phyloP scores from a whole-genome alignment of 495 filamentous ascomycete genomes.

The Apodospora peruviana region DNA sequence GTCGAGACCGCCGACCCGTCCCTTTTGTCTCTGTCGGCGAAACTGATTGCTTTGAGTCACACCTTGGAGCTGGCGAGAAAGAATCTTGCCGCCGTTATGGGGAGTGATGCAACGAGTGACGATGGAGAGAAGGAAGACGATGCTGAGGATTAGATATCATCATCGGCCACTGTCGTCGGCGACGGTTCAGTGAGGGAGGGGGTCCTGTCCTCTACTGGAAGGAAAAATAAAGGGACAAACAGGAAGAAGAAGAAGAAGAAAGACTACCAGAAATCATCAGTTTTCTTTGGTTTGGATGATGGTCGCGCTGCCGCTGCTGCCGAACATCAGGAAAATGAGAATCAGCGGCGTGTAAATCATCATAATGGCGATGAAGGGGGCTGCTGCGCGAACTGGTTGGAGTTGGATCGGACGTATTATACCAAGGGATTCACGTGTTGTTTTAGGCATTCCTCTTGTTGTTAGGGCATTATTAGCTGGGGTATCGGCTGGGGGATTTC shows the following conservation, averaged over 20 bases:
- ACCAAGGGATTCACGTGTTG: constrained; percentile 21
- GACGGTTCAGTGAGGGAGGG: too few species aligned
- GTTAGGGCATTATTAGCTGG: neutral
- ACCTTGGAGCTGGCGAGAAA: constrained; percentile 60
- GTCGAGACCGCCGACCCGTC: constrained; percentile 91
- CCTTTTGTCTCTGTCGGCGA: constrained; percentile 79
- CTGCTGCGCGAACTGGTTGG: constrained; percentile 18
- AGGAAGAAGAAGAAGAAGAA: too few species aligned
- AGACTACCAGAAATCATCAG: too few species aligned
- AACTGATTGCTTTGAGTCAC: constrained; percentile 76
- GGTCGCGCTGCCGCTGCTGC: neutral
- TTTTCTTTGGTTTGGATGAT: too few species aligned
- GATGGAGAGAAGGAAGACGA: too few species aligned
- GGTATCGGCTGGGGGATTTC: neutral
- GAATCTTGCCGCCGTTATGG: constrained; percentile 79
- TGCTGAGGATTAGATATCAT: constrained; percentile 27
- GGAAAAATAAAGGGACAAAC: too few species aligned
- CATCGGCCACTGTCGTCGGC: too few species aligned
- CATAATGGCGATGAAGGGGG: neutral
- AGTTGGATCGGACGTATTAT: constrained; percentile 20
- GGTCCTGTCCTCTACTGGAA: too few species aligned
- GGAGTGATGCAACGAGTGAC: constrained; percentile 34
- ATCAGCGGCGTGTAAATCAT: neutral
- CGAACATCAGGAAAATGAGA: too few species aligned
- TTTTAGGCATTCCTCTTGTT: constrained; percentile 9